Percentiles rank a stretch among this genome's conserved stretches.
Evolutionary conservation across 805 yeast genomes (phyloP).

Genomic region (Candida vartiovaarae): DNA sequence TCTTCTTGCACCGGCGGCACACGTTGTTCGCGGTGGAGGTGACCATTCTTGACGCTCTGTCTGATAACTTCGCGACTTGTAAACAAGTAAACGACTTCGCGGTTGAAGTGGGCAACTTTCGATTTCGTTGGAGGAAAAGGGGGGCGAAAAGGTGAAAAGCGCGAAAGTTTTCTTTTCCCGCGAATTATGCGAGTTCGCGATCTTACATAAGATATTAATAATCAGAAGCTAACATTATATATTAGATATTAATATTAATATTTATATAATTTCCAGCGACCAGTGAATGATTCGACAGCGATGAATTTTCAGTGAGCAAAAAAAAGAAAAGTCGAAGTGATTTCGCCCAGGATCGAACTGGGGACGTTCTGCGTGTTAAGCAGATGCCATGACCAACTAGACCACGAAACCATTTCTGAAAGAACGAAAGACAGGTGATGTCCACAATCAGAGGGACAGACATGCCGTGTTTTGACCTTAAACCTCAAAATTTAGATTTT

Average conservation of each 20-base stretch:
- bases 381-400: conserved; percentile 99
- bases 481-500: too few species aligned
- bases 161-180: background rate
- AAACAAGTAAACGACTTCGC: background rate
- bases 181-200: background rate
- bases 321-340: conserved; percentile 36
- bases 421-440: too few species aligned
- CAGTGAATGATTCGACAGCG: too few species aligned
- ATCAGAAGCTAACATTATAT: too few species aligned
- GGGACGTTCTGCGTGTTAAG: conserved; percentile 99
- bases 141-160: background rate
- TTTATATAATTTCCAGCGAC: too few species aligned
- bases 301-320: too few species aligned
- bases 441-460: too few species aligned
- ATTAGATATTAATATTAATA: too few species aligned
- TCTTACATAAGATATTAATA: background rate
- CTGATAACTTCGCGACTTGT: background rate
- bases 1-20: conserved; percentile 26
- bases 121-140: background rate
- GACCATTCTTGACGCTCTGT: conserved; percentile 3
- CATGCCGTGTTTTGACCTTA: too few species aligned
- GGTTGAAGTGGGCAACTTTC: background rate
- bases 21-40: conserved; percentile 9
- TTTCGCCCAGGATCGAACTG: conserved; percentile 99
- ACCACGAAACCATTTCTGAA: conserved; percentile 76